Percentiles rank a stretch among this genome's conserved stretches.
These are phyloP conservation scores for Leptographium galeiforme DNA, from an alignment of 2,329 filamentous ascomycete species.

Conservation along the genomic window DNA sequence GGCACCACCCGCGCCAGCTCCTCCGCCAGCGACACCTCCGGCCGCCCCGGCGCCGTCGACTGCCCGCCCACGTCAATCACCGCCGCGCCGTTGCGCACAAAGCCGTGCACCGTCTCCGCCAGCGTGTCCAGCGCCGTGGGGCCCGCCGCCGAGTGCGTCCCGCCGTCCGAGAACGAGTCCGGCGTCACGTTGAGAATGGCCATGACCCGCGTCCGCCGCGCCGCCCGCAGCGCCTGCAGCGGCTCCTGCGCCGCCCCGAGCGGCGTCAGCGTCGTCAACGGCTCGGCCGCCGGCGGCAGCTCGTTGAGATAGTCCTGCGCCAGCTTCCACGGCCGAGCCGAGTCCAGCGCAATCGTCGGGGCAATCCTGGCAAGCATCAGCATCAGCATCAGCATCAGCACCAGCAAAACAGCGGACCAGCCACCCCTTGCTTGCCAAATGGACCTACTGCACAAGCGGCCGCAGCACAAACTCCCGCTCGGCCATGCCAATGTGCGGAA, in stretches of 20 bases:
- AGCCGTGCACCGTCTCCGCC: conserved; percentile 40
- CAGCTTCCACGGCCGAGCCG: conserved; percentile 44
- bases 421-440: too few species aligned
- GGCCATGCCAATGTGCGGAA: conserved; percentile 74
- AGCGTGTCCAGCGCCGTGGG: conserved; percentile 35
- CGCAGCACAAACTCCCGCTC: conserved; percentile 90
- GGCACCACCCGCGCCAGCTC: conserved; percentile 70
- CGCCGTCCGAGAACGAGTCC: conserved; percentile 93
- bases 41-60: conserved; percentile 69
- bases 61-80: conserved; percentile 91
- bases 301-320: conserved; percentile 48
- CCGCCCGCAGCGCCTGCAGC: conserved; percentile 43
- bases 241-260: conserved; percentile 34
- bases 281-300: conserved; percentile 32
- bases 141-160: conserved; percentile 39
- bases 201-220: conserved; percentile 68
- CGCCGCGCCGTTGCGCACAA: conserved; percentile 58
- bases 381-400: neutral
- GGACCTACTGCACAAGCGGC: conserved; percentile 76
- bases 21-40: conserved; percentile 55
- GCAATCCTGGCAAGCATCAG: conserved; percentile 30
- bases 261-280: conserved; percentile 47
- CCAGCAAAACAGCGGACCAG: too few species aligned
- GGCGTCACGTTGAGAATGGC: conserved; percentile 89
- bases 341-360: conserved; percentile 38